Evolutionary conservation across 257 asterid genomes (phyloP).

Genomic region (Primulina huaijiensis): DNA sequence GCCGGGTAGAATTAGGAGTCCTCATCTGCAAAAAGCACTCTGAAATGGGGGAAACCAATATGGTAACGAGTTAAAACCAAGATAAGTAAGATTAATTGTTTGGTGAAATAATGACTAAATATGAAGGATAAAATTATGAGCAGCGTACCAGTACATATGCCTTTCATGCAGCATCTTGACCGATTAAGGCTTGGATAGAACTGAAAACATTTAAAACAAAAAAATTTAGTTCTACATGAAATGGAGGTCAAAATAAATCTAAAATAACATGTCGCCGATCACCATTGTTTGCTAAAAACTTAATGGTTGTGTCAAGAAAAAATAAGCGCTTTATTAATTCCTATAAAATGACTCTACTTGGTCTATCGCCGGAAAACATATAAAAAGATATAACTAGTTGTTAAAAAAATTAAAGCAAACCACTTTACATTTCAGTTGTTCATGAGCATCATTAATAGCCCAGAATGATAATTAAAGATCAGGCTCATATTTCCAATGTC

Average conservation of each 20-base stretch:
- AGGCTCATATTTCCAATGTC: not conserved
- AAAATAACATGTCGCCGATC: conserved; percentile 11
- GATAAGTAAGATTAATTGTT: not conserved
- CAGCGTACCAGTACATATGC: conserved; percentile 91
- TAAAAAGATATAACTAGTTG: conserved; percentile 9
- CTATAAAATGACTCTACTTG: conserved; percentile 6
- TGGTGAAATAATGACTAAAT: conserved; percentile 16
- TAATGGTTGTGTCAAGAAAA: conserved; percentile 1
- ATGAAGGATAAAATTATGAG: conserved; percentile 17
- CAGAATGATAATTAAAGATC: not conserved
- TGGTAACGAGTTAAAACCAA: conserved; percentile 1
- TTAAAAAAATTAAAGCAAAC: not conserved
- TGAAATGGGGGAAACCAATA: conserved; percentile 34
- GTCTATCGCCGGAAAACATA: conserved; percentile 19
- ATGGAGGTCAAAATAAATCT: conserved; percentile 5
- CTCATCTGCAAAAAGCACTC: conserved; percentile 98
- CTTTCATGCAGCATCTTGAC: conserved; percentile 95
- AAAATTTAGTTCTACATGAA: conserved; percentile 16
- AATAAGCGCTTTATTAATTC: conserved; percentile 1
- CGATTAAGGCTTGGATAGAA: conserved; percentile 97
- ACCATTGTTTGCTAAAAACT: conserved; percentile 8
- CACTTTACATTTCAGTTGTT: conserved; percentile 6
- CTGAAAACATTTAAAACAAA: conserved; percentile 48
- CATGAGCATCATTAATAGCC: conserved; percentile 2
- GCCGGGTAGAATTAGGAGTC: conserved; percentile 88